These are phyloP conservation scores for Pythium aristosporum DNA, from an alignment of 352 stramenopile species.

Conservation along the genomic window DNA sequence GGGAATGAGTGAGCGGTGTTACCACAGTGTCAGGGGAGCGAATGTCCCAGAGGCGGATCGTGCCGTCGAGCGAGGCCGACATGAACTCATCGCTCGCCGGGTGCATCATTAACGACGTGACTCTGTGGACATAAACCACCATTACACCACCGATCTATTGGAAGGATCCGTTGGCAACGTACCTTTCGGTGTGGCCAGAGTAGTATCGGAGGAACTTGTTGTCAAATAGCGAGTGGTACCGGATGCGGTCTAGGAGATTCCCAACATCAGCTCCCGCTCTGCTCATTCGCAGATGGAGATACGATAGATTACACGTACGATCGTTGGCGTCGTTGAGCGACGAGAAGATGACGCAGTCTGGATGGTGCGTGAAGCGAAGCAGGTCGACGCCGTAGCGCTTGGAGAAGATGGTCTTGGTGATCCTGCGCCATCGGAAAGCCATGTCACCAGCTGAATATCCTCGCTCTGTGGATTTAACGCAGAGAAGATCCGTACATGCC, in stretches of 20 bases:
- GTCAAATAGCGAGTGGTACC: slow-evolving; percentile 88
- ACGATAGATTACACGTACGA: slow-evolving; percentile 34
- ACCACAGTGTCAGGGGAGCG: slow-evolving; percentile 63
- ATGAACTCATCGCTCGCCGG: slow-evolving; percentile 84
- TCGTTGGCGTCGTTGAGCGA: slow-evolving; percentile 73
- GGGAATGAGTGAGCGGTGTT: background rate
- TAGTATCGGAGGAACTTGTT: slow-evolving; percentile 90
- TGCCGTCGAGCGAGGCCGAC: slow-evolving; percentile 74
- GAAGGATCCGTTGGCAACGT: slow-evolving; percentile 4
- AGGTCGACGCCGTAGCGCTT: slow-evolving; percentile 84
- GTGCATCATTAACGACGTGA: slow-evolving; percentile 86
- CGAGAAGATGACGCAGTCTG: slow-evolving; percentile 86
- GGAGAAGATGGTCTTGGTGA: slow-evolving; percentile 84
- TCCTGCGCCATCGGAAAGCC: slow-evolving; percentile 28
- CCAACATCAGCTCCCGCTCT: background rate
- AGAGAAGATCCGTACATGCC: slow-evolving; percentile 52
- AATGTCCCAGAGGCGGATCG: slow-evolving; percentile 81
- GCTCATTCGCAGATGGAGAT: slow-evolving; percentile 5
- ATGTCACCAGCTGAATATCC: background rate
- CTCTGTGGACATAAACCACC: slow-evolving; percentile 28
- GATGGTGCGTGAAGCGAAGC: slow-evolving; percentile 77
- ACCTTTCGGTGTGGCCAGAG: slow-evolving; percentile 73
- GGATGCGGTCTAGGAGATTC: slow-evolving; percentile 57
- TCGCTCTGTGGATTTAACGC: background rate
- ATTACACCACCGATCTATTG: background rate